These are phyloP conservation scores for Cytospora chrysosperma DNA, from an alignment of 2,329 filamentous ascomycete species.

Conservation along the genomic window DNA sequence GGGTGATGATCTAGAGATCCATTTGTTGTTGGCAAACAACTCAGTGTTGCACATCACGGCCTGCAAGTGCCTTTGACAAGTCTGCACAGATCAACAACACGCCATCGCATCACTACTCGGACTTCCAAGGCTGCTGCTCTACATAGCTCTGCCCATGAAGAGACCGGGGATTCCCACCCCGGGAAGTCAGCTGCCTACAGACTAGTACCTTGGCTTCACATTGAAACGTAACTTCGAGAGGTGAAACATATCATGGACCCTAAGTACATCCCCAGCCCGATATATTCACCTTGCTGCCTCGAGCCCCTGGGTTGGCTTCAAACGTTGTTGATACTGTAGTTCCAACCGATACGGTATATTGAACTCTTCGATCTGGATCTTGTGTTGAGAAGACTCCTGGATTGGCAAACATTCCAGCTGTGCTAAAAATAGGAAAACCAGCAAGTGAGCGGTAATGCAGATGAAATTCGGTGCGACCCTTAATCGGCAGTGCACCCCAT, in stretches of 20 bases:
- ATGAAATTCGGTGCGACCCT: slow-evolving; percentile 3
- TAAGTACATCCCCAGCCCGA: background rate
- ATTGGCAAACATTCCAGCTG: background rate
- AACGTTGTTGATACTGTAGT: background rate
- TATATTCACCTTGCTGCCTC: background rate
- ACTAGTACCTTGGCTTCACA: background rate
- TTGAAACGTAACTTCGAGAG: background rate
- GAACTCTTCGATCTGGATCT: too few species aligned
- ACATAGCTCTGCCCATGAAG: background rate
- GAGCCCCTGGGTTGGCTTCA: background rate
- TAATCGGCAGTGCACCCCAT: slow-evolving; percentile 6
- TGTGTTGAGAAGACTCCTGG: too few species aligned
- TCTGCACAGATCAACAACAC: slow-evolving; percentile 11
- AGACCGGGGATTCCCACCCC: background rate
- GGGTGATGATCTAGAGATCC: background rate
- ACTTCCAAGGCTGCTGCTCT: background rate
- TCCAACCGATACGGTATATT: too few species aligned
- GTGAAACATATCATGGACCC: background rate
- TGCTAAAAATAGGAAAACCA: slow-evolving; percentile 9
- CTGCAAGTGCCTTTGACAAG: background rate
- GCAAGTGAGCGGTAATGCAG: background rate
- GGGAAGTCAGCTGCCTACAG: background rate
- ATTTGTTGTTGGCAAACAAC: background rate
- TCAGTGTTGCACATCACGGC: background rate
- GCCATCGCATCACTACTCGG: background rate